Base-by-base conservation (phyloP, 352 stramenopile species). In the Phytophthora kernoviae region DNA sequence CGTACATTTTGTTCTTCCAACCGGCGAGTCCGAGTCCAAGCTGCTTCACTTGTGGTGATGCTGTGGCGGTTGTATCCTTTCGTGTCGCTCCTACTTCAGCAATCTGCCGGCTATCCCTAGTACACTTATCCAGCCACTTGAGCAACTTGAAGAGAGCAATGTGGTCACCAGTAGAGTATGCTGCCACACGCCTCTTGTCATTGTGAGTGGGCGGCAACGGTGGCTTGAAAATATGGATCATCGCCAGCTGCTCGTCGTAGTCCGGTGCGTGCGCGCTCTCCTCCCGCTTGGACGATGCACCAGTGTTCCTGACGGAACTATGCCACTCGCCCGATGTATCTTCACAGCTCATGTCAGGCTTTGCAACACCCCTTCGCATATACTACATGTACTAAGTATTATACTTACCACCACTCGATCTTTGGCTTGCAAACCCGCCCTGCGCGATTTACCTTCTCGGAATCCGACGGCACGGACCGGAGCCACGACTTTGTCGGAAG, bases 111-210 rank as follows among this genome's bases (percentile, higher is more conserved):
- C n/a, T 44, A 5, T 75, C 68, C 12, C 57, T 62, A 1, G 49
- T 46, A 18, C 27, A 52, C 14, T 62, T 72, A 9, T 90, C 76
- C 37, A 87, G 77, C 77, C 78, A 89, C 43, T 88, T 90, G 45
- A 85, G 69, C 44, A 91, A 54, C 51, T 90, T 90, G 48, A 92
- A 91, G 9, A 94, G 58, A 12, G 62, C 68, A 26, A 94, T 77
- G 43, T 77, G 77, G 37, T 92, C 79, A 50, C 83, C 90, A 26
- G 78, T 84, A 56, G 81, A 91, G 49, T 91, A 91, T 26, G 79
- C 74, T 0, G 78, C 76, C 11, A 88, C 74, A 40, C 82, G 76
- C n/a, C 67, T 63, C 52, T 78, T 87, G 24, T 68, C 62, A 1
- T 53, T 53, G 42, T 79, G 65, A 1, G 61, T 78, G 9, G 73